phyloP scores from a whole-genome alignment of 2,329 filamentous ascomycete genomes.

The Sporothrix inflata region DNA sequence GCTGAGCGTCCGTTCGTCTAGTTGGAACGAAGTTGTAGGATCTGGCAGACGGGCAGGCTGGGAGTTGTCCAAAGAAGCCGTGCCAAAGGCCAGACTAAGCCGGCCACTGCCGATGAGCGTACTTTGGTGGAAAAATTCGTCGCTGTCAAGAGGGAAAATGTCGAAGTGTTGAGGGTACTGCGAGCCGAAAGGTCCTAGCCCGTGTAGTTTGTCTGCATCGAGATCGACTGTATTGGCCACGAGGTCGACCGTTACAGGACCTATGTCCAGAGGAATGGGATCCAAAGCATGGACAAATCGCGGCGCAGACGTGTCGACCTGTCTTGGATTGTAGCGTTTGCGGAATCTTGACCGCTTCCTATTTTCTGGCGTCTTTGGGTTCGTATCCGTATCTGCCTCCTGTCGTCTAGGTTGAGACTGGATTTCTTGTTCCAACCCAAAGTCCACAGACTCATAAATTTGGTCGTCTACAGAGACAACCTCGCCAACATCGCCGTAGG shows the following conservation, averaged over 20 bases:
- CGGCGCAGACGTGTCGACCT: slow-evolving; percentile 54
- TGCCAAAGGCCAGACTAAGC: slow-evolving; percentile 47
- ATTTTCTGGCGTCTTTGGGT: neutral
- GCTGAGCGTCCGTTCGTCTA: slow-evolving; percentile 54
- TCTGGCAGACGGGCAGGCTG: neutral
- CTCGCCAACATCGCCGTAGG: neutral
- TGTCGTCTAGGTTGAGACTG: neutral
- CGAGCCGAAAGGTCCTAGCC: slow-evolving; percentile 63
- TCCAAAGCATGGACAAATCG: slow-evolving; percentile 59
- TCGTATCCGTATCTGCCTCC: neutral
- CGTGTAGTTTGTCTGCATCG: slow-evolving; percentile 49
- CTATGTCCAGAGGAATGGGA: slow-evolving; percentile 46
- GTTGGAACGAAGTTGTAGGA: slow-evolving; percentile 43
- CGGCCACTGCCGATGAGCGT: slow-evolving; percentile 62
- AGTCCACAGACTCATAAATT: neutral
- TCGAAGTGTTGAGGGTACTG: slow-evolving; percentile 67
- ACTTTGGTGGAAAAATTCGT: slow-evolving; percentile 62
- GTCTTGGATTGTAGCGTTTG: slow-evolving; percentile 50
- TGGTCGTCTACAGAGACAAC: neutral
- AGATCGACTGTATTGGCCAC: slow-evolving; percentile 26
- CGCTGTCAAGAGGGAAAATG: slow-evolving; percentile 59
- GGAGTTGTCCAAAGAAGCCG: neutral
- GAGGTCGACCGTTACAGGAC: neutral
- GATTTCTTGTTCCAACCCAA: neutral
- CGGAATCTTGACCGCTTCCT: slow-evolving; percentile 43